Evolutionary conservation across 2,329 filamentous ascomycete species (phyloP).

Genomic region (Metarhizium humberi): DNA sequence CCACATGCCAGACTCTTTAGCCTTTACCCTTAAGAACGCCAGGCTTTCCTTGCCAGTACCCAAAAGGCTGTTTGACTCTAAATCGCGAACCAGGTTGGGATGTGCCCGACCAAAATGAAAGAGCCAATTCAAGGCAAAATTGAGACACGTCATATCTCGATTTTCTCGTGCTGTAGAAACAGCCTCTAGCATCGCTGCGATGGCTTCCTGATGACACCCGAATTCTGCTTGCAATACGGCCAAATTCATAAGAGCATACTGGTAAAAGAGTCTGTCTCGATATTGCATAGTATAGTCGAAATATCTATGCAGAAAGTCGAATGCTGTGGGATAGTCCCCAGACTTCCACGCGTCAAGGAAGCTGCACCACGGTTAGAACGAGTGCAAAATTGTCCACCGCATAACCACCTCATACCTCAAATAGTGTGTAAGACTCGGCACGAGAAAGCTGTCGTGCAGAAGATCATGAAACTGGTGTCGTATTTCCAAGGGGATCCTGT

Average conservation of each 20-base stretch:
- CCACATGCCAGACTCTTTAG: slow-evolving; percentile 81
- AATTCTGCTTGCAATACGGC: slow-evolving; percentile 93
- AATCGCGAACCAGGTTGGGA: slow-evolving; percentile 60
- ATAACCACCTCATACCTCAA: slow-evolving; percentile 41
- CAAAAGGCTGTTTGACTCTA: slow-evolving; percentile 63
- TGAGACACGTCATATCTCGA: slow-evolving; percentile 83
- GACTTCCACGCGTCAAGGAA: slow-evolving; percentile 90
- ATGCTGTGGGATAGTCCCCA: slow-evolving; percentile 81
- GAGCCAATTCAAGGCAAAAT: slow-evolving; percentile 92
- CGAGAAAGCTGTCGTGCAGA: slow-evolving; percentile 54
- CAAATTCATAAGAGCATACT: slow-evolving; percentile 88
- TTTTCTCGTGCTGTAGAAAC: slow-evolving; percentile 93
- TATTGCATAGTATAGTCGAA: slow-evolving; percentile 95
- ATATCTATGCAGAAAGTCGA: slow-evolving; percentile 86
- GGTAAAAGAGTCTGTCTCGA: slow-evolving; percentile 76
- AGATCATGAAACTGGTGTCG: slow-evolving; percentile 61
- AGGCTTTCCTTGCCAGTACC: slow-evolving; percentile 75
- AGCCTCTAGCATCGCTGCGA: slow-evolving; percentile 91
- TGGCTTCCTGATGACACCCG: slow-evolving; percentile 78
- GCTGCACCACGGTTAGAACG: slow-evolving; percentile 27
- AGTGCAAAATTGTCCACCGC: background rate
- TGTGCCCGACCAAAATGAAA: slow-evolving; percentile 89
- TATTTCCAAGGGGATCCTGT: slow-evolving; percentile 66
- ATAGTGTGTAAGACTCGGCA: slow-evolving; percentile 69
- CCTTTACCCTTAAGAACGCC: slow-evolving; percentile 74